phyloP scores from a whole-genome alignment of 2,329 filamentous ascomycete species.

The Neonectria punicea region DNA sequence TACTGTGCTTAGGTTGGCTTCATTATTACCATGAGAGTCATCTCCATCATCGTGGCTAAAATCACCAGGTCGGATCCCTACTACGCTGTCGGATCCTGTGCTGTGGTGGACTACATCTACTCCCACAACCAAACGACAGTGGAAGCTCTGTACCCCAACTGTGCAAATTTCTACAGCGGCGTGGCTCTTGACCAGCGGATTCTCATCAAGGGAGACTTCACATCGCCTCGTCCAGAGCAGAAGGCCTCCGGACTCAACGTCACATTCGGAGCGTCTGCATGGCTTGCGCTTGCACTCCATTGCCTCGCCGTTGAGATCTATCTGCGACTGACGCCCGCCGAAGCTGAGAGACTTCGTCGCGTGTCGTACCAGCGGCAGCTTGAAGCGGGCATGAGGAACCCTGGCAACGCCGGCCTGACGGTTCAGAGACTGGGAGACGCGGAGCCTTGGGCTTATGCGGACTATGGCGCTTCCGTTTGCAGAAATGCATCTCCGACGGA shows the following conservation, averaged over 20 bases:
- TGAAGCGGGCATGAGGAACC: constrained; percentile 61
- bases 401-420: constrained; percentile 59
- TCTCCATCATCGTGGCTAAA: constrained; percentile 55
- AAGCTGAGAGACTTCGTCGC: constrained; percentile 63
- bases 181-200: constrained; percentile 20
- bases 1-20: constrained; percentile 52
- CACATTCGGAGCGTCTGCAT: constrained; percentile 63
- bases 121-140: constrained; percentile 43
- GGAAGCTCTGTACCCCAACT: constrained; percentile 56
- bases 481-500: background rate
- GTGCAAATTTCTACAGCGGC: constrained; percentile 50
- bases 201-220: constrained; percentile 49
- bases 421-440: constrained; percentile 38
- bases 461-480: background rate
- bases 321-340: constrained; percentile 63
- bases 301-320: constrained; percentile 59
- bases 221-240: constrained; percentile 39
- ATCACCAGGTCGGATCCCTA: constrained; percentile 50
- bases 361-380: constrained; percentile 67
- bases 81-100: constrained; percentile 54
- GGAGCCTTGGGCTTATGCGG: constrained; percentile 25
- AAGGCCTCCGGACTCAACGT: constrained; percentile 57
- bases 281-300: constrained; percentile 64
- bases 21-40: constrained; percentile 63
- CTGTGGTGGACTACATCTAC: constrained; percentile 56